Evolutionary conservation across 2,329 filamentous ascomycete genomes (phyloP), one percentile per base, ranked within the genome.

Genomic region (Neonectria sp.): DNA sequence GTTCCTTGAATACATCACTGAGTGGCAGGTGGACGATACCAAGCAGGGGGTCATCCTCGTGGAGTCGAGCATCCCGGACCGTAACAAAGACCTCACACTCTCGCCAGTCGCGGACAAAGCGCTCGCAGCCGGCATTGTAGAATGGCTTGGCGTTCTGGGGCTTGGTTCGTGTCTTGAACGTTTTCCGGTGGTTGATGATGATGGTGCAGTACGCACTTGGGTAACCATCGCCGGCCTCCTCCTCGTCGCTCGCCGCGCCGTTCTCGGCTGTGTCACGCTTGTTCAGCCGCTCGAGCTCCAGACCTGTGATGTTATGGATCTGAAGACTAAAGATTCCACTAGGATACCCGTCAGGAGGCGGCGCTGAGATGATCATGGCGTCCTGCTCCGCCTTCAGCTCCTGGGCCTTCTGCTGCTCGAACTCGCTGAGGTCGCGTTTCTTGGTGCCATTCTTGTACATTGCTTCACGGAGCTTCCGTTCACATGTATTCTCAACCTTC

Each of bases 91-190:
- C 83, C 76, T 94, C 91, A 2, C 90, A 87, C 13, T 86, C 88
- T 17, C 83, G 84, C 87, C 91, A 93, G 76, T 94, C 90, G 13
- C 88, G 84, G 45, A 94, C 85, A 69, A 93, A 93, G 6, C 91
- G 87, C 77, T 95, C 92, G 2, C 89, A 93, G 6, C 91, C 91
- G 3, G 92, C 92, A 70, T 94, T 94, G 84, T 92, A 94, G 79
- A 94, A 94, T 0, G 92, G 92, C 73, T 93, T 93, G 0, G 90
- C 86, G 68, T 93, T 94, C 81, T 93, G 93, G 1, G 92, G 92
- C 79, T 95, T 94, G 0, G 92, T 93, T 17, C 92, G 84, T 2
- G 92, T 93, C 73, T 87, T 90, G 81, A 91, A 95, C 13, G 86
- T 83, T 76, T 88, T 93, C 70, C 87, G 86, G 75, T 94, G 91